Base-by-base conservation (phyloP, 805 yeast species). In the Kurtzmaniella cleridarum region DNA sequence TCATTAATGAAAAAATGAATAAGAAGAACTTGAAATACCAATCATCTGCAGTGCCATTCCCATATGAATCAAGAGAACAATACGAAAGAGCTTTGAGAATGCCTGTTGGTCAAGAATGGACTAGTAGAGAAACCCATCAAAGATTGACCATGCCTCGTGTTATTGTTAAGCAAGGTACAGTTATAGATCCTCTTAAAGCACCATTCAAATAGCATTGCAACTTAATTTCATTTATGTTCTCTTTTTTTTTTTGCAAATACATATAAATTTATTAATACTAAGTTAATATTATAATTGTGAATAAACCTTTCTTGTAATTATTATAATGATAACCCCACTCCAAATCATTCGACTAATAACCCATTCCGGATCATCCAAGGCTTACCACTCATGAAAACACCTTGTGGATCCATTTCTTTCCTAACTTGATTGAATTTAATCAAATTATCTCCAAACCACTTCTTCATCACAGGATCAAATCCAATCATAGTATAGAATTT, bases 31-130 rank as follows among this genome's bases (percentile, higher is more conserved):
- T 79, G 54, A 89, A 87, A 63, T 93, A 87, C 64, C 89, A 82
- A 59, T 84, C 96, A 2, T 74, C 81, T 30, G 79, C 83, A n/a
- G 96, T 93, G 35, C 98, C 98, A 20, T 91, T 81, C 75, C 97
- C 97, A 43, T 93, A 75, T 60, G 97, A 93, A 65, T 83, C 82
- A 43, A 75, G 82, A 57, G 98, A 89, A 57, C 98, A 93, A 64
- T 93, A 93, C 60, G 98, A 93, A 62, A 78, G 96, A 56, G 80
- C 95, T 4, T 69, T 93, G 54, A 77, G 95, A 56, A 83, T 88
- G 88, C 97, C 98, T n/a, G 69, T 93, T 44, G 98, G 98, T 18
- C 95, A 86, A 60, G 96, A 93, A 63, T 93, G 98, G 98, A 81
- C 91, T 7, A 78, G 95, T 5, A 79, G 87, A 55, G 83, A 79